A percentile compares a stretch with the other conserved stretches of the same genome.
These are phyloP conservation scores for Amylocystis lapponica DNA, from an alignment of 768 basidiomycete species.

Conservation along the genomic window DNA sequence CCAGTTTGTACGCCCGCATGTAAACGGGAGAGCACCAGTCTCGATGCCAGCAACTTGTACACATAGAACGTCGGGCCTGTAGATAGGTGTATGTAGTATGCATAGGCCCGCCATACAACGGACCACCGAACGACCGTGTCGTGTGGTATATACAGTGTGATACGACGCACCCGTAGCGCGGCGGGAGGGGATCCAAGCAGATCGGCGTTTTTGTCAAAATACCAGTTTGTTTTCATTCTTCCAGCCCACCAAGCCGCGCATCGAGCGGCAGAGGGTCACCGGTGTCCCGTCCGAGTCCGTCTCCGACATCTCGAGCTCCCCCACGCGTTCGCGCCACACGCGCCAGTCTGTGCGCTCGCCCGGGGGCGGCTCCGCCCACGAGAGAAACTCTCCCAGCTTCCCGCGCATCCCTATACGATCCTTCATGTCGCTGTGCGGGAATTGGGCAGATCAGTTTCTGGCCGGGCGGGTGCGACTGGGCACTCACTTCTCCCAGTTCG, in stretches of 20 bases:
- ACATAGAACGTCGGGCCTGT: too few species aligned
- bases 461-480: slow-evolving; percentile 5
- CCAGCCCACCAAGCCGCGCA: slow-evolving; percentile 54
- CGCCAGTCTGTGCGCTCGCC: slow-evolving; percentile 14
- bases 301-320: slow-evolving; percentile 6
- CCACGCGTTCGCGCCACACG: slow-evolving; percentile 12
- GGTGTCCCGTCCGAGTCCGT: too few species aligned
- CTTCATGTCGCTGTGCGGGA: slow-evolving; percentile 69
- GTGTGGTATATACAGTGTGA: too few species aligned
- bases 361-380: slow-evolving; percentile 43
- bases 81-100: too few species aligned
- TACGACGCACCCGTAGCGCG: too few species aligned
- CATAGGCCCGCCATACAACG: too few species aligned
- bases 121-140: too few species aligned
- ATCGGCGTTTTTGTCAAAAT: too few species aligned
- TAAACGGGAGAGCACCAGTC: too few species aligned
- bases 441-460: not conserved
- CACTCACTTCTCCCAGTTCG: slow-evolving; percentile 63
- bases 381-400: slow-evolving; percentile 38
- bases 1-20: too few species aligned
- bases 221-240: slow-evolving; percentile 37
- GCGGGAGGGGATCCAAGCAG: too few species aligned
- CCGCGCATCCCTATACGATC: slow-evolving; percentile 62
- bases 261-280: slow-evolving; percentile 19
- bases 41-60: too few species aligned